These are phyloP conservation scores for Euphorbia lathyris DNA, from an alignment of 345 rosid genomes.

Conservation along the genomic window DNA sequence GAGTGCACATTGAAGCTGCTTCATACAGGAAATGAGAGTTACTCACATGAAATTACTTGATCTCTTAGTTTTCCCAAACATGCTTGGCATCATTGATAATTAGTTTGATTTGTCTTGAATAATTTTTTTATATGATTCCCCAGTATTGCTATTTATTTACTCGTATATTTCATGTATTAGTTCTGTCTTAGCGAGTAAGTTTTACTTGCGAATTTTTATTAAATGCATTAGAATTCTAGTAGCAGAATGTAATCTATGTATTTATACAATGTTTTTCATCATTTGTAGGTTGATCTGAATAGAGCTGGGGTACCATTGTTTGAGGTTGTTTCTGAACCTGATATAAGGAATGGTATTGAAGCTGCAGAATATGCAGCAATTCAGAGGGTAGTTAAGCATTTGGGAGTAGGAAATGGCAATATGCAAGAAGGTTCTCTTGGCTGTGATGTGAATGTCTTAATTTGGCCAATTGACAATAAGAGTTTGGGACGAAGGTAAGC, in stretches of 20 bases:
- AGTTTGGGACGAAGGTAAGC: conserved; percentile 86
- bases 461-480: conserved; percentile 67
- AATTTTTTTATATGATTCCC: conserved; percentile 1
- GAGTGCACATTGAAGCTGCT: conserved; percentile 94
- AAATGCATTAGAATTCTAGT: no score
- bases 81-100: background rate
- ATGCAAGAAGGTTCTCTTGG: conserved; percentile 98
- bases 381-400: conserved; percentile 78
- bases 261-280: no score
- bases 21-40: conserved; percentile 66
- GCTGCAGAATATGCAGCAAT: conserved; percentile 84
- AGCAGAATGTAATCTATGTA: no score
- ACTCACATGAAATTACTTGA: conserved; percentile 55
- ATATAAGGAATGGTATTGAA: no score
- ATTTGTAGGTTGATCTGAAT: no score
- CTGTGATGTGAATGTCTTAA: conserved; percentile 86
- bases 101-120: background rate
- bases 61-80: conserved; percentile 16
- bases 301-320: no score
- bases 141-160: no score
- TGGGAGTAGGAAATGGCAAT: conserved; percentile 86
- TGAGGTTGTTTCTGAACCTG: no score
- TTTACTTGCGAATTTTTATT: no score
- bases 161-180: no score
- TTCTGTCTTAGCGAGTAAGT: no score